Percentiles rank a stretch among this genome's conserved stretches.
These are phyloP conservation scores for Candida pseudofarinosa DNA, from an alignment of 805 yeast genomes.

Conservation along the genomic window DNA sequence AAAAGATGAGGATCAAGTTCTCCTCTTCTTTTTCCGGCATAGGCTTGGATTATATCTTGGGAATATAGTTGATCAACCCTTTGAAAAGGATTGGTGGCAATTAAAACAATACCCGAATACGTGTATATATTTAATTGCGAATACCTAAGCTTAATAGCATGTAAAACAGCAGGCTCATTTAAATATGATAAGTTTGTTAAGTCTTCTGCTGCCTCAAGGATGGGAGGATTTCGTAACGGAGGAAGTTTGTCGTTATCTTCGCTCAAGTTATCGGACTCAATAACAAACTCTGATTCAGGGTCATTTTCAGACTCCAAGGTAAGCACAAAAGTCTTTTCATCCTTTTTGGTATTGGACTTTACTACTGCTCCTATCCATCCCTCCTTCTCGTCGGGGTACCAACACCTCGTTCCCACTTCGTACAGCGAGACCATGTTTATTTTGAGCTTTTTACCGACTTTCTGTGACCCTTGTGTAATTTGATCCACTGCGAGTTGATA, in stretches of 20 bases:
- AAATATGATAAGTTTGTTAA: constrained; percentile 86
- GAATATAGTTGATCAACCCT: constrained; percentile 87
- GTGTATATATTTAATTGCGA: constrained; percentile 89
- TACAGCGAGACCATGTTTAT: constrained; percentile 9
- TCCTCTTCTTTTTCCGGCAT: constrained; percentile 88
- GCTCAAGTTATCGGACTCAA: constrained; percentile 46
- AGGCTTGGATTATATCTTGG: constrained; percentile 89
- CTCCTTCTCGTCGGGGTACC: constrained; percentile 69
- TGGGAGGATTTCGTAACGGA: constrained; percentile 84
- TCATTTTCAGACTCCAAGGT: constrained; percentile 54
- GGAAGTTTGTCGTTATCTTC: constrained; percentile 63
- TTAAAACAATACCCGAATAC: constrained; percentile 92
- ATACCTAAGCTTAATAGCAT: constrained; percentile 87
- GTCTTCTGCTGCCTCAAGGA: constrained; percentile 90
- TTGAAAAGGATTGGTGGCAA: constrained; percentile 95
- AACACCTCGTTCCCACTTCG: constrained; percentile 48
- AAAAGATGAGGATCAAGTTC: constrained; percentile 96
- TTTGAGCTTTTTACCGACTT: neutral
- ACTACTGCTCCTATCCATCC: constrained; percentile 79
- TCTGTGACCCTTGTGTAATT: neutral
- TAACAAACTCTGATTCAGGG: constrained; percentile 33
- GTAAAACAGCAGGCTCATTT: constrained; percentile 94
- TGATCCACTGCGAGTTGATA: neutral
- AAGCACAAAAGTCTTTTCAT: constrained; percentile 43
- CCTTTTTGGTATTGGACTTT: constrained; percentile 35